Conservation (phyloP, 306 rosid species). For the Vicia faba region DNA sequence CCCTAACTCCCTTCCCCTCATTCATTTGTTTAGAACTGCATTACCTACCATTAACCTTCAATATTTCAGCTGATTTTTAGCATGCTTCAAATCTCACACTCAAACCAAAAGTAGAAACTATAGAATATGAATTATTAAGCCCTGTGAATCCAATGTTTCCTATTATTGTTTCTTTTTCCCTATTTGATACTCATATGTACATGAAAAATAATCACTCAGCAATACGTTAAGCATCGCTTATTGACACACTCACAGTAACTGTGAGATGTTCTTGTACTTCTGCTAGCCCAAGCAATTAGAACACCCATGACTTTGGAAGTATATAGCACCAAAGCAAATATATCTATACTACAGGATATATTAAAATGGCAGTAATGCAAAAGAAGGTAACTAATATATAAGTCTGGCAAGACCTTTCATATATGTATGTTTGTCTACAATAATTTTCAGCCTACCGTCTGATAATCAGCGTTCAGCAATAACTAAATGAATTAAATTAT, state of each 20-base stretch:
- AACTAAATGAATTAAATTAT: slow-evolving; percentile 8
- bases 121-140: neutral
- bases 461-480: slow-evolving; percentile 9
- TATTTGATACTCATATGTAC: neutral
- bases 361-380: no score
- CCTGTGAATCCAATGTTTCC: neutral
- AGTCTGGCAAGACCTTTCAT: neutral
- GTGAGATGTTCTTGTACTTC: no score
- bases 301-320: no score
- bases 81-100: slow-evolving; percentile 19
- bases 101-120: slow-evolving; percentile 14
- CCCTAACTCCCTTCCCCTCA: neutral
- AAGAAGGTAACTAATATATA: slow-evolving; percentile 7
- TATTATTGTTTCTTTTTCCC: neutral
- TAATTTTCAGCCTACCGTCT: neutral
- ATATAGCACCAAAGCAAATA: no score
- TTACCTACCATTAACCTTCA: slow-evolving; percentile 3
- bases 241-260: neutral
- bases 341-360: no score
- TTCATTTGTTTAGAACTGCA: neutral
- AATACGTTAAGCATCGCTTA: neutral
- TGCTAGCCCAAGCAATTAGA: no score
- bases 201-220: neutral
- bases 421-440: neutral
- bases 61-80: slow-evolving; percentile 1